Conservation (phyloP, 2,329 filamentous ascomycete species). For the Nothophaeocryptopus gaeumannii region DNA sequence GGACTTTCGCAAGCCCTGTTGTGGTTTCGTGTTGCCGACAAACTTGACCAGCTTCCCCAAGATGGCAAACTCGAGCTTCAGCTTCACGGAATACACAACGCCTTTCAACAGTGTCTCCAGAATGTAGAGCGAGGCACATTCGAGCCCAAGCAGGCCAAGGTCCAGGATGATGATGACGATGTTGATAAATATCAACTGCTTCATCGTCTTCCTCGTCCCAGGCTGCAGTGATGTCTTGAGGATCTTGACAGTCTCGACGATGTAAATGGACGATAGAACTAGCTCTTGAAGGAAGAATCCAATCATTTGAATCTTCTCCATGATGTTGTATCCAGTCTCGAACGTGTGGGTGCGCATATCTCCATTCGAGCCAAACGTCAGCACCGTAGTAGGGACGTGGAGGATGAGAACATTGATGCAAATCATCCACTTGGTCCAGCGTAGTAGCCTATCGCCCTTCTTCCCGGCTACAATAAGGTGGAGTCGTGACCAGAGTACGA, state of each 20-base stretch:
- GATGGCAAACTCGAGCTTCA: constrained; percentile 36
- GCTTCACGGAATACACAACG: constrained; percentile 35
- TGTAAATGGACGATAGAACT: constrained; percentile 33
- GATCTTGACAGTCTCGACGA: constrained; percentile 30
- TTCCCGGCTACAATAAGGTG: constrained; percentile 52
- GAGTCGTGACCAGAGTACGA: constrained; percentile 60
- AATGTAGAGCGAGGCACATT: constrained; percentile 33
- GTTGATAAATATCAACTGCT: constrained; percentile 39
- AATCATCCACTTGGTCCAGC: constrained; percentile 57
- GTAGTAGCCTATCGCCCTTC: constrained; percentile 49
- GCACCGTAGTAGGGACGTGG: constrained; percentile 54
- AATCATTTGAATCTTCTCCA: constrained; percentile 47
- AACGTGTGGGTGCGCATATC: constrained; percentile 28
- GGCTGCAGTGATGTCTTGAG: constrained; percentile 19
- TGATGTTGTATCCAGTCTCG: constrained; percentile 40
- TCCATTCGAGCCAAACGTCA: constrained; percentile 54
- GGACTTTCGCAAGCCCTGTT: constrained; percentile 15
- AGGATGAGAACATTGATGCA: constrained; percentile 53
- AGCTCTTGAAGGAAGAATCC: constrained; percentile 44
- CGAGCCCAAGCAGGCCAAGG: constrained; percentile 36
- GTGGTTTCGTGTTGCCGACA: constrained; percentile 21
- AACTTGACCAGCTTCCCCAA: constrained; percentile 31
- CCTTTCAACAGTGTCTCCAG: constrained; percentile 40
- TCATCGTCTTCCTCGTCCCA: constrained; percentile 28
- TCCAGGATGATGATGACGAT: constrained; percentile 39